Conservation (phyloP, 176 grass and related monocot species). For the Metroxylon sagu region DNA sequence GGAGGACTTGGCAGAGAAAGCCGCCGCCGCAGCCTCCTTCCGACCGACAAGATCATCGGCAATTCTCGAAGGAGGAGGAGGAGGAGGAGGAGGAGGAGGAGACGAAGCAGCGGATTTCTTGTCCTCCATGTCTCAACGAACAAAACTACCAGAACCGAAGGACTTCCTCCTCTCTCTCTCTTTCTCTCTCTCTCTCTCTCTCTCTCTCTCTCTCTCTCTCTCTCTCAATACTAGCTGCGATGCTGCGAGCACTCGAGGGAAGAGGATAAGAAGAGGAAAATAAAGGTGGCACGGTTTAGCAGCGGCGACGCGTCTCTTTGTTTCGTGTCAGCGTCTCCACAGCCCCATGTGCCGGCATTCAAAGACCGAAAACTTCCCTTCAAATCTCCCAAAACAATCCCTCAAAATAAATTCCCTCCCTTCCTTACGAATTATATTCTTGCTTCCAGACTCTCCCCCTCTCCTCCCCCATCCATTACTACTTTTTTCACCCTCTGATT, state of each 20-base stretch:
- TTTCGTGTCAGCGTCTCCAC: conserved; percentile 29
- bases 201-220: too few relatives aligned
- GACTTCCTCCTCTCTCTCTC: too few relatives aligned
- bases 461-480: too few relatives aligned
- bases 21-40: conserved; percentile 7
- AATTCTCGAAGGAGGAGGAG: neutral
- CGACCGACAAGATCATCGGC: conserved; percentile 4
- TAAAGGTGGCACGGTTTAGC: conserved; percentile 18
- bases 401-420: too few relatives aligned
- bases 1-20: conserved; percentile 4
- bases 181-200: too few relatives aligned
- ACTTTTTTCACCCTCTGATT: too few relatives aligned
- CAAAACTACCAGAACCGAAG: too few relatives aligned
- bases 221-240: too few relatives aligned
- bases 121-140: conserved; percentile 1
- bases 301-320: neutral
- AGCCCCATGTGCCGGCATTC: conserved; percentile 36
- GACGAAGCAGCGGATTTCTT: conserved; percentile 31
- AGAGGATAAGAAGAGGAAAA: conserved; percentile 26
- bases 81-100: neutral
- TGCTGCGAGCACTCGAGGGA: neutral
- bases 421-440: too few relatives aligned
- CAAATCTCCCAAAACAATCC: too few relatives aligned
- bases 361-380: conserved; percentile 19
- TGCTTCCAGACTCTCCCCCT: too few relatives aligned